A percentile compares a stretch with the other conserved stretches of the same genome.
Conservation (phyloP, 106 monocot genomes). For the Phalaenopsis aphrodite region DNA sequence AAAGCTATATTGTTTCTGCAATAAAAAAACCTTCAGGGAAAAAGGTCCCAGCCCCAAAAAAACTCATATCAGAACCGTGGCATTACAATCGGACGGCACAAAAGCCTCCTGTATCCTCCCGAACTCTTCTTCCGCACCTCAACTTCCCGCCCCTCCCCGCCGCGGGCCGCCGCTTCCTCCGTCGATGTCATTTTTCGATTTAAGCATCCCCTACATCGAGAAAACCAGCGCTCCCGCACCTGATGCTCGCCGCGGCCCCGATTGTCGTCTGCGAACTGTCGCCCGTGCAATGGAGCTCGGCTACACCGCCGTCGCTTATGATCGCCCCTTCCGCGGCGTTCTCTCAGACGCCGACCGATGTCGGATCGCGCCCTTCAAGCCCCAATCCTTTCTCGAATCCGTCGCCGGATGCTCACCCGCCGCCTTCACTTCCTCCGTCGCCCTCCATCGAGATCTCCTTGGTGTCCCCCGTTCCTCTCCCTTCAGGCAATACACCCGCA, state of each 20-base stretch:
- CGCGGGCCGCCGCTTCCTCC: background rate
- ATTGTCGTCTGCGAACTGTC: conserved; percentile 28
- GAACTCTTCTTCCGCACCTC: background rate
- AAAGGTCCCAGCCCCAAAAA: too few species aligned
- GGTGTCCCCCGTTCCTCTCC: conserved; percentile 19
- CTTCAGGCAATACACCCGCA: conserved; percentile 54
- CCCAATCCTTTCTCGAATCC: conserved; percentile 38
- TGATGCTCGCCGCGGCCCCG: conserved; percentile 12
- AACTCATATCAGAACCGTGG: background rate
- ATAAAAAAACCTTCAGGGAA: too few species aligned
- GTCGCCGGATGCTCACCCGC: conserved; percentile 37
- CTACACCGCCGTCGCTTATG: conserved; percentile 71
- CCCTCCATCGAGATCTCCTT: conserved; percentile 34
- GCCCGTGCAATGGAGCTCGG: conserved; percentile 69
- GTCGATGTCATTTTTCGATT: conserved; percentile 78
- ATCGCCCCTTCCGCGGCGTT: conserved; percentile 52
- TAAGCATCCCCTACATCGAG: conserved; percentile 58
- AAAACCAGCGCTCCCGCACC: background rate
- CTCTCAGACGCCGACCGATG: conserved; percentile 59
- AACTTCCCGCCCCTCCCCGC: background rate
- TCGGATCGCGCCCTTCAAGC: conserved; percentile 34
- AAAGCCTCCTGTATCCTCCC: background rate
- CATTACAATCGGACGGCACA: background rate
- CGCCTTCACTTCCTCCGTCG: conserved; percentile 21
- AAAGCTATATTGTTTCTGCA: too few species aligned